Evolutionary conservation across 129 eudicot species (phyloP).

Genomic region (Gnaphalium uliginosum): DNA sequence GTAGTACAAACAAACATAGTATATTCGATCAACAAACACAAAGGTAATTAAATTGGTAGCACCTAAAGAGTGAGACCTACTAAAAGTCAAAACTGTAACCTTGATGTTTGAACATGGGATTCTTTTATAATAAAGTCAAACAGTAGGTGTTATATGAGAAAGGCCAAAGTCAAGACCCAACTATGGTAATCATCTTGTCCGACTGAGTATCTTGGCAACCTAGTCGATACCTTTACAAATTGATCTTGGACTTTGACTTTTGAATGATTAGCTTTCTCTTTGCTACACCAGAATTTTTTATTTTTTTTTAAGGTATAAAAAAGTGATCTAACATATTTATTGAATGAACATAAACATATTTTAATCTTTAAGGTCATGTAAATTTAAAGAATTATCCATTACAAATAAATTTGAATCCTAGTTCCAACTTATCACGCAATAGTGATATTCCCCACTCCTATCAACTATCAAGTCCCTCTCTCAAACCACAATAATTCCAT

Average conservation of each 20-base stretch:
- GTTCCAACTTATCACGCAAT: constrained; percentile 12
- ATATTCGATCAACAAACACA: neutral
- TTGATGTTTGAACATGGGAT: constrained; percentile 31
- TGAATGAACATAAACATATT: neutral
- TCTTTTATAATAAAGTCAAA: constrained; percentile 31
- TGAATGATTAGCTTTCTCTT: neutral
- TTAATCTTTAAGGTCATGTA: neutral
- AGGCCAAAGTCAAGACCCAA: neutral
- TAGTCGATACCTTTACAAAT: neutral
- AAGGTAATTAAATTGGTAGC: neutral
- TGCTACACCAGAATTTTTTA: neutral
- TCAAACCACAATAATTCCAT: constrained; percentile 14
- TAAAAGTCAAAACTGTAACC: too few species aligned
- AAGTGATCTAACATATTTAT: neutral
- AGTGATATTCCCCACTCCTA: constrained; percentile 11
- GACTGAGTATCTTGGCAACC: neutral
- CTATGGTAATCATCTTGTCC: neutral
- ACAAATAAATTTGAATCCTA: neutral
- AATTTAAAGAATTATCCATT: neutral
- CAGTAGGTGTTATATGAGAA: neutral
- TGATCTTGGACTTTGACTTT: neutral
- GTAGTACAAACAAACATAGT: too few species aligned
- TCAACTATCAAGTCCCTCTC: constrained; percentile 19
- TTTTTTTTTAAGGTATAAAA: neutral
- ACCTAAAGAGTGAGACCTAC: neutral